A percentile compares a stretch with the other conserved stretches of the same genome.
Evolutionary conservation across 768 basidiomycete genomes (phyloP).

Genomic region (Imleria badia): DNA sequence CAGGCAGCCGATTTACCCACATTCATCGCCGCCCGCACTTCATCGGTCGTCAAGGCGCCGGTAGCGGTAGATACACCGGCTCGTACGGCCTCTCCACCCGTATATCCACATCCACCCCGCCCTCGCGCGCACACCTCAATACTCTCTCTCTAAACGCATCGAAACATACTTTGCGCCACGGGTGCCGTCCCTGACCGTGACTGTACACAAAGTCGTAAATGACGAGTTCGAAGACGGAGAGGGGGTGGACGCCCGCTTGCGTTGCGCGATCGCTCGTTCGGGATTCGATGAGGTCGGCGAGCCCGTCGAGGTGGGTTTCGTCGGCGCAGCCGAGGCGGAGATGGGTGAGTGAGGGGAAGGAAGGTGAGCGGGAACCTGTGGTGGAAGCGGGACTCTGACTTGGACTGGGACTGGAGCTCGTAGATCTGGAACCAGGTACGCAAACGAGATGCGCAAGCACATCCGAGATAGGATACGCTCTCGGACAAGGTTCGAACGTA

Average conservation of each 20-base stretch:
- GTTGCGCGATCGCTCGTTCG: slow-evolving; percentile 16
- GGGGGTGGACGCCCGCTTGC: slow-evolving; percentile 6
- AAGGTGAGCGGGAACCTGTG: not conserved
- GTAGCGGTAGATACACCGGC: slow-evolving; percentile 19
- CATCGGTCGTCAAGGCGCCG: slow-evolving; percentile 6
- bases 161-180: slow-evolving; percentile 18
- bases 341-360: slow-evolving; percentile 17
- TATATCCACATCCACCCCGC: slow-evolving; percentile 24
- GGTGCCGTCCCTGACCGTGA: slow-evolving; percentile 5
- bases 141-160: slow-evolving; percentile 22
- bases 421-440: not conserved
- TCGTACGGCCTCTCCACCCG: slow-evolving; percentile 28
- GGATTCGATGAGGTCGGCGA: slow-evolving; percentile 19
- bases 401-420: not conserved
- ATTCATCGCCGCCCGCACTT: not conserved
- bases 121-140: slow-evolving; percentile 21
- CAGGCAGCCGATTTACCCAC: too few relatives aligned
- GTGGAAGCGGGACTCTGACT: not conserved
- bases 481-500: slow-evolving; percentile 25
- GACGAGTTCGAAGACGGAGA: slow-evolving; percentile 21
- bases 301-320: slow-evolving; percentile 14
- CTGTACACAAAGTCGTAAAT: slow-evolving; percentile 24
- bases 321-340: slow-evolving; percentile 25
- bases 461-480: slow-evolving; percentile 14
- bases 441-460: slow-evolving; percentile 16